phyloP scores from a whole-genome alignment of 2,329 filamentous ascomycete species.

The Tolypocladium nubicola region DNA sequence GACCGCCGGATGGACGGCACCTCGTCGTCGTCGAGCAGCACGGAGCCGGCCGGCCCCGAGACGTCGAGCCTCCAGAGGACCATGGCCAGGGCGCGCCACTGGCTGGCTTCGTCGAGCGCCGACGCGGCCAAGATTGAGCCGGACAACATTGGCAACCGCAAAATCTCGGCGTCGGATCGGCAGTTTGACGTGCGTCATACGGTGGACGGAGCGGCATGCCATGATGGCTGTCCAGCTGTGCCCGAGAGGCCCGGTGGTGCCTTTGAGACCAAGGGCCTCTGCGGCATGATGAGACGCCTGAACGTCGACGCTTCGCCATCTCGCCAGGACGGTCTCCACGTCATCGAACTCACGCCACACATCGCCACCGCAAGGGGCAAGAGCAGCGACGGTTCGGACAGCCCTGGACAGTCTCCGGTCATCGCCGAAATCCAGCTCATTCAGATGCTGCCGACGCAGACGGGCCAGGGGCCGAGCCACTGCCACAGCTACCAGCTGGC shows the following conservation, averaged over 20 bases:
- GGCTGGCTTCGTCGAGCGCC: neutral
- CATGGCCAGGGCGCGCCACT: neutral
- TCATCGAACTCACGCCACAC: neutral
- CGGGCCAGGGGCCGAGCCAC: neutral
- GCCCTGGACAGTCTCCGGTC: neutral
- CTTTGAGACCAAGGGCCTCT: neutral
- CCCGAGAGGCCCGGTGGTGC: neutral
- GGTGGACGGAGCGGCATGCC: neutral
- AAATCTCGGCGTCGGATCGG: neutral
- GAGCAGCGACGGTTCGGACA: no score
- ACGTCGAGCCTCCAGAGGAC: neutral
- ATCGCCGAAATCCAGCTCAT: neutral
- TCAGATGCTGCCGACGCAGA: neutral
- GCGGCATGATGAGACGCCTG: neutral
- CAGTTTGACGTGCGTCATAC: neutral
- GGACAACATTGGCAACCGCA: conserved; percentile 1
- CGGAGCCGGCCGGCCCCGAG: neutral
- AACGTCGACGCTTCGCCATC: neutral
- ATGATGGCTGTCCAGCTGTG: no score
- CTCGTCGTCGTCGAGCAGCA: neutral
- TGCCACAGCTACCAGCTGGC: neutral
- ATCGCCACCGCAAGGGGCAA: no score
- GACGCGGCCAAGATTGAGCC: neutral
- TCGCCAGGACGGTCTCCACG: neutral
- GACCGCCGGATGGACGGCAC: conserved; percentile 10